phyloP scores from a whole-genome alignment of 2,329 filamentous ascomycete species.

The Colletotrichum camelliae region DNA sequence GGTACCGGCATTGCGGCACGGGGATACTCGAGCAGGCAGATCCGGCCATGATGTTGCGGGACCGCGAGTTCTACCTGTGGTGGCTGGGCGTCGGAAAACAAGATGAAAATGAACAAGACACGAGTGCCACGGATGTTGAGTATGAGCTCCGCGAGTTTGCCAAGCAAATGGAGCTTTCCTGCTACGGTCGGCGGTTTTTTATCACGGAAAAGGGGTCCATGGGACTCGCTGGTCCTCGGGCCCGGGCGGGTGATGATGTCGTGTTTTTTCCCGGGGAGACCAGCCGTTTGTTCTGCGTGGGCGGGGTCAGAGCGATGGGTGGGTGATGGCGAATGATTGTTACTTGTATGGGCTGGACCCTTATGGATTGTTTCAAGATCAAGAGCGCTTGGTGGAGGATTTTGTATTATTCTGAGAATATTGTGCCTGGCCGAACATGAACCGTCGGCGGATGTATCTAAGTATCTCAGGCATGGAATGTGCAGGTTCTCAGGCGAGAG shows the following conservation, averaged over 20 bases:
- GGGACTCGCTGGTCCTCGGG: not conserved
- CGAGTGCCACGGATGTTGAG: not conserved
- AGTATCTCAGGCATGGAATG: accelerated
- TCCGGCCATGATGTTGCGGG: not conserved
- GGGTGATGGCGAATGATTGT: not conserved
- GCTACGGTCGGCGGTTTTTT: not conserved
- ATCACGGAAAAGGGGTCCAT: not conserved
- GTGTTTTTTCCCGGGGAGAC: not conserved
- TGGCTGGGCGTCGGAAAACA: not conserved
- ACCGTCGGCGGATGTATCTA: not conserved
- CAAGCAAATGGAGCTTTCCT: not conserved
- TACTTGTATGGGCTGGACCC: not conserved
- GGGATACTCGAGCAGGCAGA: not conserved
- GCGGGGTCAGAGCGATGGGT: not conserved
- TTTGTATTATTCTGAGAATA: not conserved
- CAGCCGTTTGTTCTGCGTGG: not conserved
- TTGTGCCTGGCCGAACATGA: not conserved
- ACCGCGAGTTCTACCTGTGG: not conserved
- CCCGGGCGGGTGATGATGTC: not conserved
- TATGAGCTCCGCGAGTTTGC: not conserved
- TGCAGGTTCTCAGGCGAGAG: not conserved
- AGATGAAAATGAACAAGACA: not conserved
- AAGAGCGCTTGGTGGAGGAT: not conserved
- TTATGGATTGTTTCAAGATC: not conserved
- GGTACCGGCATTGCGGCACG: not conserved